Conservation (phyloP, 2,329 filamentous ascomycete genomes). For the Stachybotrys echinatus region DNA sequence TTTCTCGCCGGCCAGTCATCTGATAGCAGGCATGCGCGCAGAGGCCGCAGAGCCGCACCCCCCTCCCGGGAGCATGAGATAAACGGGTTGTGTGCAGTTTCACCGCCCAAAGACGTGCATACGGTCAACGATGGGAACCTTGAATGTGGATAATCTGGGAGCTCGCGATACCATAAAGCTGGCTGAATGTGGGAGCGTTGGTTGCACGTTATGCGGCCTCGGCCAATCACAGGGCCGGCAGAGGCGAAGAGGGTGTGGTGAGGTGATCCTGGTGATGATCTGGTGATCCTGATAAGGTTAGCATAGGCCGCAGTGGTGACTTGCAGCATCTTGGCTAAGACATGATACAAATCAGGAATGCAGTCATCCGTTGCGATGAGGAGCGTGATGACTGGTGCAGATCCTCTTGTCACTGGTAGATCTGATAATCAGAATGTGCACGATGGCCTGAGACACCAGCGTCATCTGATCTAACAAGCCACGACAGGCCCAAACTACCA, state of each 20-base stretch:
- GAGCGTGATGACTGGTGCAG: not conserved
- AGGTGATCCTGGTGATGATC: not conserved
- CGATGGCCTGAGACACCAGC: too few species aligned
- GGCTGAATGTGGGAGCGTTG: not conserved
- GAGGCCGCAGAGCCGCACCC: too few species aligned
- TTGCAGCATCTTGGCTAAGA: not conserved
- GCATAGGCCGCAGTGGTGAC: not conserved
- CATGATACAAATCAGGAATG: not conserved
- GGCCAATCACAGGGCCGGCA: not conserved
- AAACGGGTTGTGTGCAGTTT: not conserved
- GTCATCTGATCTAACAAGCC: too few species aligned
- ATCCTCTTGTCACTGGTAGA: not conserved
- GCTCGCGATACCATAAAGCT: not conserved
- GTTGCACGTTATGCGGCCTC: not conserved
- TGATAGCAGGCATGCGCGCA: not conserved
- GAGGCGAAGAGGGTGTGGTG: not conserved
- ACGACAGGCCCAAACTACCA: too few species aligned
- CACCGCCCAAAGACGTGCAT: not conserved
- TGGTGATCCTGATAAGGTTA: not conserved
- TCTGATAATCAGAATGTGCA: not conserved
- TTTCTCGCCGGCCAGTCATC: not conserved
- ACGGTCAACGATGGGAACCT: not conserved
- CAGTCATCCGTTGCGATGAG: not conserved
- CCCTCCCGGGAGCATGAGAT: not conserved
- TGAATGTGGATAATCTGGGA: not conserved